Conservation (phyloP, 179 eudicot genomes). For the Silene vulgaris region DNA sequence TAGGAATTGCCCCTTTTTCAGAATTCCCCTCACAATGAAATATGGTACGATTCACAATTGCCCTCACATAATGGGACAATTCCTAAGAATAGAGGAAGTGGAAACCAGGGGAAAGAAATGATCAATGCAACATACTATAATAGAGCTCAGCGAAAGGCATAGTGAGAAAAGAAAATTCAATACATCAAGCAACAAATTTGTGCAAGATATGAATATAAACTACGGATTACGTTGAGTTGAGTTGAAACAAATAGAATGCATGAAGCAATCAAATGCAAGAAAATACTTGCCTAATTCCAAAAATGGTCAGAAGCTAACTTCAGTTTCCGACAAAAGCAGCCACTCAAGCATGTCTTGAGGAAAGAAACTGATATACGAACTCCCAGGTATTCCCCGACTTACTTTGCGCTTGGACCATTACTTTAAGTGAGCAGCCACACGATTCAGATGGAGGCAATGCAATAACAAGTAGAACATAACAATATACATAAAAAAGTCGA, state of each 20-base stretch:
- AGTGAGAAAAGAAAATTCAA: neutral
- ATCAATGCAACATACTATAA: neutral
- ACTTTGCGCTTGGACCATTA: neutral
- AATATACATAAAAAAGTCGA: neutral
- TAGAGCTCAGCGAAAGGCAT: neutral
- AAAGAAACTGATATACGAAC: neutral
- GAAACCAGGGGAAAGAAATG: neutral
- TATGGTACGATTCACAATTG: too few species aligned
- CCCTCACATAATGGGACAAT: too few species aligned
- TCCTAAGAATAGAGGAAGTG: too few species aligned
- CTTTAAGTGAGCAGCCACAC: neutral
- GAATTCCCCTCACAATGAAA: too few species aligned
- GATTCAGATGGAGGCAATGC: constrained; percentile 3
- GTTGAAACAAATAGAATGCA: neutral
- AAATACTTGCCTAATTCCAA: neutral
- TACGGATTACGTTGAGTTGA: neutral
- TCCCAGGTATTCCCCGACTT: neutral
- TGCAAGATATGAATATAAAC: neutral
- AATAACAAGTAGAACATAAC: neutral
- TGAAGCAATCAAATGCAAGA: neutral
- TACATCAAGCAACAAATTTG: neutral
- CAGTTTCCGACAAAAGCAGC: neutral
- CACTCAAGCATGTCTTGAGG: neutral
- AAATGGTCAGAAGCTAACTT: neutral
- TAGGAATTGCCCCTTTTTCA: too few species aligned